These are phyloP conservation scores for Leccinum colubrinum DNA, from an alignment of 1,284 basidiomycete genomes.

Conservation along the genomic window DNA sequence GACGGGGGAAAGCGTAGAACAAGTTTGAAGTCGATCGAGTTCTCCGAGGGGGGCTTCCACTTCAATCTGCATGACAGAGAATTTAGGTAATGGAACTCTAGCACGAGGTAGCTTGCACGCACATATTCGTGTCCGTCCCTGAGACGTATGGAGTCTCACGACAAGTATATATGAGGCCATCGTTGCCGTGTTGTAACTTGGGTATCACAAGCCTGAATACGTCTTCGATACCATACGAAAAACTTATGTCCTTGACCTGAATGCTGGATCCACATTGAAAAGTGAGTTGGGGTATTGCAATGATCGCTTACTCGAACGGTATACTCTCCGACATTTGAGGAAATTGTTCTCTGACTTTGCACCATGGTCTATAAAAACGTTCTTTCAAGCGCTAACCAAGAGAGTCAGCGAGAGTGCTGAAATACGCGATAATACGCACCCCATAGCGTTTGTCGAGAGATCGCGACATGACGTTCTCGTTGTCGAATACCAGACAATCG, in stretches of 20 bases:
- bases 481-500: conserved; percentile 89
- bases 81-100: not conserved
- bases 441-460: conserved; percentile 89
- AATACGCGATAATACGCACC: conserved; percentile 45
- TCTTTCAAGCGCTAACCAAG: conserved; percentile 69
- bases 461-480: conserved; percentile 83
- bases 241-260: conserved; percentile 83
- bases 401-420: conserved; percentile 10
- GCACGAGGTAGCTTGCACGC: conserved; percentile 49
- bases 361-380: conserved; percentile 84
- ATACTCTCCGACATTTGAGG: conserved; percentile 62
- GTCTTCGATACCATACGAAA: conserved; percentile 86
- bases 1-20: conserved; percentile 87
- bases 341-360: conserved; percentile 66
- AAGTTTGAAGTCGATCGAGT: conserved; percentile 97
- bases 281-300: conserved; percentile 3
- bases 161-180: conserved; percentile 97
- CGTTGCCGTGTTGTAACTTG: conserved; percentile 88
- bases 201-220: conserved; percentile 88
- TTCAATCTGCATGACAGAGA: conserved; percentile 66
- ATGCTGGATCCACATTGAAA: conserved; percentile 50
- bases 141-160: conserved; percentile 81
- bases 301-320: conserved; percentile 79
- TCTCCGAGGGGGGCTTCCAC: conserved; percentile 99
- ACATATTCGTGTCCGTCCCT: conserved; percentile 96